Conservation (phyloP, 495 filamentous ascomycete species). For the Beverwykella pulmonaria region DNA sequence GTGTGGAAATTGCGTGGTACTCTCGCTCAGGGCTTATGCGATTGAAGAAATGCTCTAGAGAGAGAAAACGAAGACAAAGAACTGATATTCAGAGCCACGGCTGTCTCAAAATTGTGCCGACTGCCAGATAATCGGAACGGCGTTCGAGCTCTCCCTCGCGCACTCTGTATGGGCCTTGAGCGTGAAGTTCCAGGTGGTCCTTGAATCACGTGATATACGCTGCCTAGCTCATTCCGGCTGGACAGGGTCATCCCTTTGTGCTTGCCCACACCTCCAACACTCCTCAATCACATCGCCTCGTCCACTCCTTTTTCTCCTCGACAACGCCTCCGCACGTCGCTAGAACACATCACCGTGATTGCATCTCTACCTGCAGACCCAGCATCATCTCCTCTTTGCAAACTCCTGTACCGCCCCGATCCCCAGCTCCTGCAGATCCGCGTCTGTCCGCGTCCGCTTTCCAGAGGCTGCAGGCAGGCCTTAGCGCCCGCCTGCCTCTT, state of each 20-base stretch:
- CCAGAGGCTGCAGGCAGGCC: background rate
- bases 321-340: background rate
- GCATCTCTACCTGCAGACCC: background rate
- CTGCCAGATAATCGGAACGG: background rate
- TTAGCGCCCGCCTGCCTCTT: background rate
- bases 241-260: background rate
- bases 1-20: background rate
- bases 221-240: background rate
- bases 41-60: background rate
- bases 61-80: background rate
- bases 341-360: background rate
- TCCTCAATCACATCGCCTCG: background rate
- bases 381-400: background rate
- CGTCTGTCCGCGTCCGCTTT: background rate
- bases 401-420: background rate
- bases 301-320: background rate
- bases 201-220: background rate
- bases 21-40: background rate
- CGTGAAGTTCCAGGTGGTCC: background rate
- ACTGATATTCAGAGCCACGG: background rate
- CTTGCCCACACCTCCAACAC: background rate
- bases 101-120: background rate
- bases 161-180: background rate
- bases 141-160: background rate
- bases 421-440: background rate